Evolutionary conservation across 805 yeast genomes (phyloP).

Genomic region (Ogataea ganodermae): DNA sequence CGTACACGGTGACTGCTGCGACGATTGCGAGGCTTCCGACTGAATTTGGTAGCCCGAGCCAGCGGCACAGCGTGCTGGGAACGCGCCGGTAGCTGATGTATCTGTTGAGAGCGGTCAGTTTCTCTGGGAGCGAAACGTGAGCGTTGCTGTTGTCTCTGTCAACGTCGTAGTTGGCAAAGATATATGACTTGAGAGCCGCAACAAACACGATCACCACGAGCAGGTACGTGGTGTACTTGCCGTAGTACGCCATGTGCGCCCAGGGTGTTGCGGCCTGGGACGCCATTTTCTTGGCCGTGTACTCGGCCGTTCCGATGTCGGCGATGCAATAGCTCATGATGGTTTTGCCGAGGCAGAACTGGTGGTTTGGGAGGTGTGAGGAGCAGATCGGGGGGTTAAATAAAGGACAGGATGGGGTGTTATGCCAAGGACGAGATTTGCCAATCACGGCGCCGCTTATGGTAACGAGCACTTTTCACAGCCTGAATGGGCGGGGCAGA

Average conservation of each 20-base stretch:
- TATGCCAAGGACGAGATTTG: neutral
- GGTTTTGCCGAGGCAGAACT: neutral
- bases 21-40: constrained; percentile 39
- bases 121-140: constrained; percentile 17
- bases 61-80: constrained; percentile 34
- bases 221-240: constrained; percentile 42
- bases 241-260: constrained; percentile 38
- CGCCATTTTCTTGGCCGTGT: constrained; percentile 18
- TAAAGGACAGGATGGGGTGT: too few species aligned
- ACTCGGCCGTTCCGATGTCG: constrained; percentile 33
- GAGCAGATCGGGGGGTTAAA: too few species aligned
- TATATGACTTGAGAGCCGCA: constrained; percentile 35
- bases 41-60: constrained; percentile 42
- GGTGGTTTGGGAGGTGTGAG: too few species aligned
- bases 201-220: constrained; percentile 40
- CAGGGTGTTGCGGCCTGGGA: constrained; percentile 36
- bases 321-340: constrained; percentile 41
- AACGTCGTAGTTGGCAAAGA: constrained; percentile 20
- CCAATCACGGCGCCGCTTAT: neutral
- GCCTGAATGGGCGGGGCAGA: too few species aligned
- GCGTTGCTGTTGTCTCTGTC: constrained; percentile 16
- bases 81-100: constrained; percentile 35
- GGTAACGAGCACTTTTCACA: constrained; percentile 1
- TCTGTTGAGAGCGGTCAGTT: constrained; percentile 34
- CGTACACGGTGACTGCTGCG: constrained; percentile 36